Evolutionary conservation across 495 filamentous ascomycete genomes (phyloP).

Genomic region (Talaromyces stipitatus): DNA sequence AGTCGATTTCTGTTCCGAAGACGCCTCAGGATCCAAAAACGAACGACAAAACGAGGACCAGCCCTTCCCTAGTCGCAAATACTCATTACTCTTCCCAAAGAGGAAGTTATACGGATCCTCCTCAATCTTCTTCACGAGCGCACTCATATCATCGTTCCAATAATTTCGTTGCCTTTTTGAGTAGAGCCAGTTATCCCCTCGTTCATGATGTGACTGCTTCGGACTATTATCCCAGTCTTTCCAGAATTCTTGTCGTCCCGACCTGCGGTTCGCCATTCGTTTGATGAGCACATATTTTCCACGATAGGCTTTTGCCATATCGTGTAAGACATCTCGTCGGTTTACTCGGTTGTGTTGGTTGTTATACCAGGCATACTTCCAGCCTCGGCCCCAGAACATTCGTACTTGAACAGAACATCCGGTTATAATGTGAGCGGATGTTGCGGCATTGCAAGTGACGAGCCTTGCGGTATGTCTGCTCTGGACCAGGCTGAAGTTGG

Average conservation of each 20-base stretch:
- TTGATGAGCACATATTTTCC: not conserved
- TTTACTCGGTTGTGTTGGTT: not conserved
- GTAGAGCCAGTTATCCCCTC: constrained; percentile 5
- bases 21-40: constrained; percentile 11
- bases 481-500: not conserved
- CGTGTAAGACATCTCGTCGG: not conserved
- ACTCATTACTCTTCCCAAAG: constrained; percentile 31
- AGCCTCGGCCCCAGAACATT: not conserved
- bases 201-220: not conserved
- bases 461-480: not conserved
- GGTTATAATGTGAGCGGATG: not conserved
- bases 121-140: constrained; percentile 28
- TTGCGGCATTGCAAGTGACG: too few species aligned
- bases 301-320: not conserved
- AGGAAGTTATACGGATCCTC: constrained; percentile 33
- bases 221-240: not conserved
- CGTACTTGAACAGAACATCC: not conserved
- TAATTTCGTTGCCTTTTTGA: not conserved
- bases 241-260: not conserved
- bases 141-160: constrained; percentile 9
- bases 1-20: not conserved
- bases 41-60: constrained; percentile 23
- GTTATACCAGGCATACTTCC: not conserved
- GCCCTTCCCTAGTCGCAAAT: constrained; percentile 9
- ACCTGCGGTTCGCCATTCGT: not conserved